Evolutionary conservation across 225 moss, liverwort and hornwort species (phyloP), one percentile per base, ranked within the genome.

Genomic region (Neckera pumila): DNA sequence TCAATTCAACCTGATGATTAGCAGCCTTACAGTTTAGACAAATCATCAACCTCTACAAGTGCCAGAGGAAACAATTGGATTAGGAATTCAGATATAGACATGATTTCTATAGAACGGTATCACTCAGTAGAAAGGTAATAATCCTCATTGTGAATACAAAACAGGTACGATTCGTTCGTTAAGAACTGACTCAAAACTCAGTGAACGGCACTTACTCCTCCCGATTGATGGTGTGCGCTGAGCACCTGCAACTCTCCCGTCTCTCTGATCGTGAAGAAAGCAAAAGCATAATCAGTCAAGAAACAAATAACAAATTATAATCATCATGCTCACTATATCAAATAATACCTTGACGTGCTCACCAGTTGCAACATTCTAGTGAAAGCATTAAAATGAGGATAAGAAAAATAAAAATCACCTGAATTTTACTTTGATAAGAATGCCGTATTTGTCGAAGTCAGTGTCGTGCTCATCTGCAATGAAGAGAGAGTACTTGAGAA

Each of bases 161-260:
- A 23, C 80, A 80, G 23, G 67, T 78, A 82, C 17, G 43, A 73
- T 65, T 79, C 42, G 60, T 65, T 73, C 31, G 65, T 84, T 56
- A 88, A 80, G 58, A 34, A 88, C 38, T 11, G 28, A 42, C 57
- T 77, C 47, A 49, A 78, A 81, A 79, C 33, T 58, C 31, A 62
- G 59, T 83, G 61, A 73, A 62, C 34, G 76, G 67, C 80, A 89
- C 90, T 90, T 93, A 98, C 98, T 94, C 98, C 98, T 87, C 98
- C 98, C 72, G 98, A 99, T 90, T 99, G 98, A 92, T 99, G 98
- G 88, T 99, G 97, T 40, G 95, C 95, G 90, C 98, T 99, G 38
- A 99, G 93, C 73, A 97, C 98, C 92, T 99, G 97, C 92, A 99
- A 92, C 90, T 92, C 93, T 63, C 93, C 98, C 31, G 94, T 94